These are phyloP conservation scores for Nissolia schottii DNA, from an alignment of 306 rosid species.

Conservation along the genomic window DNA sequence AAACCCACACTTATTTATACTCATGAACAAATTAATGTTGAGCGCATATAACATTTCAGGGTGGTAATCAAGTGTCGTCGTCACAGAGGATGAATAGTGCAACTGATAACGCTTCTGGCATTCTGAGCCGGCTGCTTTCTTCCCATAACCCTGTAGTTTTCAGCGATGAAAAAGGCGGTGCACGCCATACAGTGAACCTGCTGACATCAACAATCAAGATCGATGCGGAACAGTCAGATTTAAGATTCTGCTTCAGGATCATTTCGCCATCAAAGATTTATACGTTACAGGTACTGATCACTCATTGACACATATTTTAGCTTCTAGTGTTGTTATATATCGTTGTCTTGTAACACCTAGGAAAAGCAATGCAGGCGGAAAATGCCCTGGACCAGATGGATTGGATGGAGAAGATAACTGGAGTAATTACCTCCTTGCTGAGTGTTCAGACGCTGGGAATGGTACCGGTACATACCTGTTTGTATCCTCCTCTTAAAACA, in stretches of 20 bases:
- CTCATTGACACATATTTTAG: neutral
- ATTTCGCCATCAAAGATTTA: slow-evolving; percentile 61
- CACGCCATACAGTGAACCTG: slow-evolving; percentile 70
- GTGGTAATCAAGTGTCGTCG: slow-evolving; percentile 40
- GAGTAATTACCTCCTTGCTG: slow-evolving; percentile 70
- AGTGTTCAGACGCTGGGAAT: slow-evolving; percentile 47
- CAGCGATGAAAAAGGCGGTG: slow-evolving; percentile 55
- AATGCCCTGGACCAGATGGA: slow-evolving; percentile 75
- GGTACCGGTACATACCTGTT: no score
- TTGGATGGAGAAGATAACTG: slow-evolving; percentile 81
- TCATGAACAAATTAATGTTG: no score
- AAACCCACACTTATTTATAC: no score
- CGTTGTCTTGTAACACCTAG: neutral
- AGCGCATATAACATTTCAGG: slow-evolving; percentile 31
- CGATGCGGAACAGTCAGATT: slow-evolving; percentile 74
- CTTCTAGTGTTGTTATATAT: neutral
- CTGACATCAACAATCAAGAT: slow-evolving; percentile 74
- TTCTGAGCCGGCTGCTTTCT: slow-evolving; percentile 59
- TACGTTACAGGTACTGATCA: slow-evolving; percentile 59
- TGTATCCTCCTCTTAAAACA: neutral
- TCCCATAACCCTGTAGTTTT: slow-evolving; percentile 48
- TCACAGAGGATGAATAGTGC: slow-evolving; percentile 40
- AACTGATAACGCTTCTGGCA: slow-evolving; percentile 53
- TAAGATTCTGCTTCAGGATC: slow-evolving; percentile 86
- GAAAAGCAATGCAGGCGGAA: slow-evolving; percentile 62